Conservation (phyloP, 2,329 filamentous ascomycete species). For the Clonostachys byssicola region DNA sequence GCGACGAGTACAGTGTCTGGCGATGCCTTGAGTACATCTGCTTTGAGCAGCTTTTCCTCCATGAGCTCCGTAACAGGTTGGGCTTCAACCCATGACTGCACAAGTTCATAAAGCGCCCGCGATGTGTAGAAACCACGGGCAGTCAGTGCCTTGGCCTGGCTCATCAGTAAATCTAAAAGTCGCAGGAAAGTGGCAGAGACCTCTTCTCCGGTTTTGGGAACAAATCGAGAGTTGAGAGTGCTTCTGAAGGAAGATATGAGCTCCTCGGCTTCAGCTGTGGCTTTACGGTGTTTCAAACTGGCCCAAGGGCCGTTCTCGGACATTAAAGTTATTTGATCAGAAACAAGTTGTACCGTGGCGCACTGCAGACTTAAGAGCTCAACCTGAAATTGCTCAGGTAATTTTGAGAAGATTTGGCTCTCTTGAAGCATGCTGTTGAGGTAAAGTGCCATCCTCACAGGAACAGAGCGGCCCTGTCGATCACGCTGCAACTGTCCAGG, state of each 20-base stretch:
- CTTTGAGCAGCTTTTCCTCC: constrained; percentile 41
- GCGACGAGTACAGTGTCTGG: constrained; percentile 42
- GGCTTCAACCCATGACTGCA: constrained; percentile 39
- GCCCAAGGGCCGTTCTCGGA: constrained; percentile 42
- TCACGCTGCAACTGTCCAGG: constrained; percentile 49
- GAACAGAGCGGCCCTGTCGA: constrained; percentile 63
- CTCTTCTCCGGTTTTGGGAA: neutral
- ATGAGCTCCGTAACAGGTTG: constrained; percentile 38
- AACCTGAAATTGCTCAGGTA: constrained; percentile 36
- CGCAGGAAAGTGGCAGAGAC: constrained; percentile 36
- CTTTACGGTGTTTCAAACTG: constrained; percentile 26
- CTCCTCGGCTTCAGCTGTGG: constrained; percentile 32
- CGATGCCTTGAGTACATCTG: constrained; percentile 40
- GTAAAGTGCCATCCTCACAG: constrained; percentile 74
- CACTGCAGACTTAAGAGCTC: constrained; percentile 48
- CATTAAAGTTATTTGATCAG: constrained; percentile 47
- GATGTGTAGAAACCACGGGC: constrained; percentile 47
- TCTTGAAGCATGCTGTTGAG: constrained; percentile 51
- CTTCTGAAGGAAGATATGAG: constrained; percentile 34
- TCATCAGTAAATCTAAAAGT: constrained; percentile 38
- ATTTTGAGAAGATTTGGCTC: constrained; percentile 26
- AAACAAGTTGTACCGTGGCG: constrained; percentile 44
- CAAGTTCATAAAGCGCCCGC: constrained; percentile 42
- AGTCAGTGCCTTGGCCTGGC: constrained; percentile 33
- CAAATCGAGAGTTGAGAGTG: constrained; percentile 25